These are phyloP conservation scores for Helicostylum pulchrum DNA, from an alignment of 192 early-diverging fungal species.

Conservation along the genomic window DNA sequence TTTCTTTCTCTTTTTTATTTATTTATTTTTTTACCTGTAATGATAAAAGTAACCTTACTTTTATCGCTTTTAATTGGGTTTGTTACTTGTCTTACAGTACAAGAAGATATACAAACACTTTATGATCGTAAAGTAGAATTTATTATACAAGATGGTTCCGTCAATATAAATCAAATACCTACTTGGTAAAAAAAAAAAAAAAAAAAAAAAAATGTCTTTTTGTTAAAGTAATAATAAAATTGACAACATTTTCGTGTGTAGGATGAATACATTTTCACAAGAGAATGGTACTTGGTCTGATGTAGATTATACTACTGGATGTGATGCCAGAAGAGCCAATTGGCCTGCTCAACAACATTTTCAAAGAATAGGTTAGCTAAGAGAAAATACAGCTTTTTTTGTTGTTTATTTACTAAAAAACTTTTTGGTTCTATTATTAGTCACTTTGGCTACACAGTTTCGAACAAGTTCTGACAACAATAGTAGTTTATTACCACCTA, in stretches of 20 bases:
- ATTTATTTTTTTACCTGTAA: background rate
- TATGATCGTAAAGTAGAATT: background rate
- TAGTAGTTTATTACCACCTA: constrained; percentile 7
- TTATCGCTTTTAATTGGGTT: background rate
- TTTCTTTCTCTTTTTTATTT: background rate
- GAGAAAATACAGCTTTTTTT: background rate
- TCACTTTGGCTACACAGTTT: constrained; percentile 18
- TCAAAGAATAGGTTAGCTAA: constrained; percentile 14
- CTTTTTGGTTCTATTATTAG: background rate
- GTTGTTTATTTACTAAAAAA: background rate
- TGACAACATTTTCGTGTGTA: background rate
- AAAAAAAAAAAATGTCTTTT: too few species aligned
- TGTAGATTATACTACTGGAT: constrained; percentile 27
- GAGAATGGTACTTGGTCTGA: constrained; percentile 23
- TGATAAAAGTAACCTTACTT: background rate
- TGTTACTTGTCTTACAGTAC: too few species aligned
- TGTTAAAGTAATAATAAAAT: background rate
- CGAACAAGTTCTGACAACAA: constrained; percentile 7
- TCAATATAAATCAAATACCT: background rate
- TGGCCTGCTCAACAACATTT: constrained; percentile 29
- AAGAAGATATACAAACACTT: background rate
- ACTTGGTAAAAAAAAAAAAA: background rate
- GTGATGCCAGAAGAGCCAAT: constrained; percentile 24
- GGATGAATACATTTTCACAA: background rate
- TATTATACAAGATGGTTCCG: background rate